These are phyloP conservation scores for Apiotrichum gracile DNA, from an alignment of 1,284 basidiomycete genomes.

Conservation along the genomic window DNA sequence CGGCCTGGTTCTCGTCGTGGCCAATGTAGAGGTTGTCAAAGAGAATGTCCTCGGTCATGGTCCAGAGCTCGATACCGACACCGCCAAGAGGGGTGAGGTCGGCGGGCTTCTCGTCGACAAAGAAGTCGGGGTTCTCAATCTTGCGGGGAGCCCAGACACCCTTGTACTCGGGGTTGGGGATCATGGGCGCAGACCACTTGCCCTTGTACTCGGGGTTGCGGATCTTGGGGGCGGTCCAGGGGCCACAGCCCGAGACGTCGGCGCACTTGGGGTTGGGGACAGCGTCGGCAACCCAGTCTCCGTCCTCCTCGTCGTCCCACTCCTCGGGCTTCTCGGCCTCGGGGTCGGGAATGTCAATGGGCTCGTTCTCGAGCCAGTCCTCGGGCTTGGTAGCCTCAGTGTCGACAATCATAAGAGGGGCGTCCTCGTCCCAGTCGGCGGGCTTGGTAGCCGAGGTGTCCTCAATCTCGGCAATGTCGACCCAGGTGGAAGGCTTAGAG, in stretches of 20 bases:
- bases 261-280: constrained; percentile 85
- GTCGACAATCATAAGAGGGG: constrained; percentile 83
- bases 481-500: constrained; percentile 88
- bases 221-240: constrained; percentile 82
- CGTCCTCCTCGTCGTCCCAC: constrained; percentile 98
- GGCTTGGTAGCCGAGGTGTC: constrained; percentile 87
- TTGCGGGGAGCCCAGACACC: constrained; percentile 88
- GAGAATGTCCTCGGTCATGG: constrained; percentile 95
- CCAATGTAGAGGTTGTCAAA: constrained; percentile 90
- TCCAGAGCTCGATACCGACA: constrained; percentile 96
- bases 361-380: constrained; percentile 92
- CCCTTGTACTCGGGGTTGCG: constrained; percentile 91
- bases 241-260: constrained; percentile 86
- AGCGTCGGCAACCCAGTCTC: constrained; percentile 91
- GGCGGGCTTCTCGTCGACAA: constrained; percentile 79
- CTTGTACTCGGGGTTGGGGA: constrained; percentile 97
- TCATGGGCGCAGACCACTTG: constrained; percentile 88
- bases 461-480: constrained; percentile 76
- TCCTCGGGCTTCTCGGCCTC: constrained; percentile 96
- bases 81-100: constrained; percentile 85
- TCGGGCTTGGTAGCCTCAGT: constrained; percentile 82
- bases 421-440: constrained; percentile 92
- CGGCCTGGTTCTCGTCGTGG: constrained; percentile 75
- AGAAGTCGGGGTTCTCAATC: constrained; percentile 89
- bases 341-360: constrained; percentile 76